phyloP scores from a whole-genome alignment of 352 stramenopile genomes.

The Phytophthora sp. region DNA sequence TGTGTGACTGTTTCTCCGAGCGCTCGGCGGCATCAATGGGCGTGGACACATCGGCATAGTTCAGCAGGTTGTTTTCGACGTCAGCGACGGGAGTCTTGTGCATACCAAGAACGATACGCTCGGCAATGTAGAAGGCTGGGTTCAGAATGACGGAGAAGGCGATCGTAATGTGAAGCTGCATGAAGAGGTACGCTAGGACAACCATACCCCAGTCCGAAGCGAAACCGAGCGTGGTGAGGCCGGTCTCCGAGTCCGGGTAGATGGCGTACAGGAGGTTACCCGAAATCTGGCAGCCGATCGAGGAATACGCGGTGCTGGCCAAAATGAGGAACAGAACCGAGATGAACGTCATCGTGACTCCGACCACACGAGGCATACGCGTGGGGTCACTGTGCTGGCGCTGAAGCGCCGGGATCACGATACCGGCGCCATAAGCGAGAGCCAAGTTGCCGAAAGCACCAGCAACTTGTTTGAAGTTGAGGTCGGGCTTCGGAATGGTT shows the following conservation, averaged over 20 bases:
- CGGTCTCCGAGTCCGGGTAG: slow-evolving; percentile 34
- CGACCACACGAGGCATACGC: slow-evolving; percentile 58
- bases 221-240: slow-evolving; percentile 44
- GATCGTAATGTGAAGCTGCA: slow-evolving; percentile 67
- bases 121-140: slow-evolving; percentile 51
- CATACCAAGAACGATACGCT: slow-evolving; percentile 58
- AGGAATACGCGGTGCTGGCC: slow-evolving; percentile 42
- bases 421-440: slow-evolving; percentile 57
- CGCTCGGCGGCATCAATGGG: slow-evolving; percentile 15
- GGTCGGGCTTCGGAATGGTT: slow-evolving; percentile 29
- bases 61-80: slow-evolving; percentile 34
- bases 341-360: slow-evolving; percentile 47
- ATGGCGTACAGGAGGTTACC: slow-evolving; percentile 62
- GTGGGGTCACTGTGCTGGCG: slow-evolving; percentile 52
- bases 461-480: slow-evolving; percentile 52
- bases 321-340: slow-evolving; percentile 50
- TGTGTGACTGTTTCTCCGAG: slow-evolving; percentile 22
- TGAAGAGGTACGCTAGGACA: slow-evolving; percentile 59
- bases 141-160: slow-evolving; percentile 60
- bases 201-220: slow-evolving; percentile 40
- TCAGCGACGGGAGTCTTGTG: slow-evolving; percentile 38
- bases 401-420: slow-evolving; percentile 64
- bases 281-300: slow-evolving; percentile 58
- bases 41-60: slow-evolving; percentile 16
- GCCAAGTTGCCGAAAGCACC: slow-evolving; percentile 57